Conservation (phyloP, 1,284 basidiomycete species). For the Trametes versicolor region DNA sequence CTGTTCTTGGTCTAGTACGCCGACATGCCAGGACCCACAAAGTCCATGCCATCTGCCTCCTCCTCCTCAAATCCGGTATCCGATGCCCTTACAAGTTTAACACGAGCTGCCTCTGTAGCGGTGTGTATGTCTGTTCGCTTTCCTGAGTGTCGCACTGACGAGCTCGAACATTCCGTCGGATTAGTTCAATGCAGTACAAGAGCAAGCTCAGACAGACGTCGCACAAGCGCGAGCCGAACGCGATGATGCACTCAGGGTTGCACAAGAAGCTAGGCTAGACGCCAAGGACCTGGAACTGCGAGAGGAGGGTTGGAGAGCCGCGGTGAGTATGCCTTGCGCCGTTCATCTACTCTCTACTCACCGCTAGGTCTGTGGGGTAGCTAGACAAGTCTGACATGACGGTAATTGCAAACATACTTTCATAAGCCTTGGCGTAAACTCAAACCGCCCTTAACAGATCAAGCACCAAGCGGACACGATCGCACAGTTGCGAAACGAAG, state of each 20-base stretch:
- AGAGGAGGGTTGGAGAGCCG: slow-evolving; percentile 57
- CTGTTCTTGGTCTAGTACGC: slow-evolving; percentile 15
- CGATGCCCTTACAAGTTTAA: slow-evolving; percentile 43
- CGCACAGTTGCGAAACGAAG: slow-evolving; percentile 66
- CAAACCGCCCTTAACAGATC: slow-evolving; percentile 48
- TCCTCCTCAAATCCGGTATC: slow-evolving; percentile 37
- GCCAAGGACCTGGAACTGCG: slow-evolving; percentile 60
- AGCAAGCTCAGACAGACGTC: slow-evolving; percentile 44
- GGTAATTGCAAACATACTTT: slow-evolving; percentile 46
- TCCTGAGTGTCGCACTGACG: background rate
- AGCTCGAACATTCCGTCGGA: background rate
- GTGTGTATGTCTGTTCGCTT: slow-evolving; percentile 29
- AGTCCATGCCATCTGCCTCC: slow-evolving; percentile 29
- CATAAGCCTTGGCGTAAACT: background rate
- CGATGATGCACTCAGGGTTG: slow-evolving; percentile 60
- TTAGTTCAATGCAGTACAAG: slow-evolving; percentile 42
- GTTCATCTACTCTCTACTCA: slow-evolving; percentile 8
- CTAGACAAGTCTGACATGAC: slow-evolving; percentile 65
- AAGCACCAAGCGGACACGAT: slow-evolving; percentile 69
- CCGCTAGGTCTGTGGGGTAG: slow-evolving; percentile 45
- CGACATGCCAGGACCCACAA: slow-evolving; percentile 29
- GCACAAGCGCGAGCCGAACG: slow-evolving; percentile 58
- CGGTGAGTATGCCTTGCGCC: slow-evolving; percentile 52
- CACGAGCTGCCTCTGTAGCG: slow-evolving; percentile 41
- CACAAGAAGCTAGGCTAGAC: slow-evolving; percentile 57